These are phyloP conservation scores for Cutaneotrichosporon cutaneum DNA, from an alignment of 1,284 basidiomycete genomes.

Conservation along the genomic window DNA sequence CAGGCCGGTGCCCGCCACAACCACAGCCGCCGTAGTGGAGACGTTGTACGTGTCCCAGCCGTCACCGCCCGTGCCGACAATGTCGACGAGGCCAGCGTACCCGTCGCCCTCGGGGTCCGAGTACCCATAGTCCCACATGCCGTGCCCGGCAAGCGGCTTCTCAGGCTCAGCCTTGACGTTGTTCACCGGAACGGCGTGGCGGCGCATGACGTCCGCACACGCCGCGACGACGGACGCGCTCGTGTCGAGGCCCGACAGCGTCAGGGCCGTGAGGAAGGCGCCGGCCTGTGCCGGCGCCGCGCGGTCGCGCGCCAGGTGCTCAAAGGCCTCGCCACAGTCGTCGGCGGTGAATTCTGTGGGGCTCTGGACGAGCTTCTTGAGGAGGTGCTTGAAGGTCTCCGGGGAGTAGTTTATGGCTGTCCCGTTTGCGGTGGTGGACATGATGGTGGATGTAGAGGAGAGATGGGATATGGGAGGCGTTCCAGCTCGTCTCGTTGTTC, in stretches of 20 bases:
- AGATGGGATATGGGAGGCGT: background rate
- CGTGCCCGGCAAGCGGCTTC: slow-evolving; percentile 23
- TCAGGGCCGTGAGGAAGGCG: slow-evolving; percentile 77
- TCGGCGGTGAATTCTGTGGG: slow-evolving; percentile 71
- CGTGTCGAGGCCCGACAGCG: slow-evolving; percentile 70
- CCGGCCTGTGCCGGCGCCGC: slow-evolving; percentile 61
- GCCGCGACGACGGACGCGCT: slow-evolving; percentile 72
- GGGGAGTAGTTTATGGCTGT: slow-evolving; percentile 45
- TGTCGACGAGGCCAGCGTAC: slow-evolving; percentile 56
- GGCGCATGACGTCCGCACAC: slow-evolving; percentile 70
- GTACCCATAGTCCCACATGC: slow-evolving; percentile 50
- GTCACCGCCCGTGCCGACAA: slow-evolving; percentile 85
- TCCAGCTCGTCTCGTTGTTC: background rate
- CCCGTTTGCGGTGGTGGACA: slow-evolving; percentile 11
- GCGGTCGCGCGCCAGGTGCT: slow-evolving; percentile 62
- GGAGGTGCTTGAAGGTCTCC: slow-evolving; percentile 70
- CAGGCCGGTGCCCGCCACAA: slow-evolving; percentile 91
- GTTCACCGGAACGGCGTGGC: slow-evolving; percentile 61
- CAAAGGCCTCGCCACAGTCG: slow-evolving; percentile 68
- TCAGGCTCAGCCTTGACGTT: slow-evolving; percentile 45
- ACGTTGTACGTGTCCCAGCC: slow-evolving; percentile 98
- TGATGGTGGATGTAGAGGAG: background rate
- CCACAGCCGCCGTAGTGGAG: slow-evolving; percentile 89
- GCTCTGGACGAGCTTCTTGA: slow-evolving; percentile 71
- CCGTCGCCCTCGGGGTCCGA: slow-evolving; percentile 50